Evolutionary conservation across 306 rosid genomes (phyloP).

Genomic region (Luffa aegyptiaca): DNA sequence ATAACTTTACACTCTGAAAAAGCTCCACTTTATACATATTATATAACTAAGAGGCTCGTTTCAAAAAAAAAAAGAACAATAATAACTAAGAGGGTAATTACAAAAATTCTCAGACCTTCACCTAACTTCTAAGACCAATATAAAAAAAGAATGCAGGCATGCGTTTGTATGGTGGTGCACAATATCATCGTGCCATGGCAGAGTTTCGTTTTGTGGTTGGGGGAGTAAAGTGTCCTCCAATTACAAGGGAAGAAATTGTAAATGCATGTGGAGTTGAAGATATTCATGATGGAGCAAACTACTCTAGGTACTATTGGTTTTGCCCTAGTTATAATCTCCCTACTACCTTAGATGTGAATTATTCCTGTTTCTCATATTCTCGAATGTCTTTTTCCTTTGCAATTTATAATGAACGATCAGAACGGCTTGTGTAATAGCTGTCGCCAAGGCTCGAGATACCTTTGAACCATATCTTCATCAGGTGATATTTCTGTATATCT

Average conservation of each 20-base stretch:
- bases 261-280: conserved; percentile 99
- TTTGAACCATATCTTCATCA: conserved; percentile 95
- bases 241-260: conserved; percentile 88
- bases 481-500: conserved; percentile 30
- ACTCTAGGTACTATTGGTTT: conserved; percentile 60
- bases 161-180: conserved; percentile 99
- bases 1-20: neutral
- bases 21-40: neutral
- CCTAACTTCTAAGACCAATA: neutral
- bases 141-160: conserved; percentile 73
- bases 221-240: conserved; percentile 96
- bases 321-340: neutral
- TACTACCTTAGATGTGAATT: neutral
- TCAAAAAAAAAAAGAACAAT: too few species aligned
- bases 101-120: neutral
- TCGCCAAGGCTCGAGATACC: conserved; percentile 92
- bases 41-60: neutral
- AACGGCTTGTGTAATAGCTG: conserved; percentile 98
- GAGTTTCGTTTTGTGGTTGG: conserved; percentile 97
- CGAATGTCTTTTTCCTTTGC: neutral
- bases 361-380: neutral
- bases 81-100: neutral
- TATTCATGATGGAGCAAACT: conserved; percentile 94
- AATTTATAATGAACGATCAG: conserved; percentile 30
- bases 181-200: conserved; percentile 99